Evolutionary conservation across 805 yeast genomes (phyloP).

Genomic region (Starmerella vitae): DNA sequence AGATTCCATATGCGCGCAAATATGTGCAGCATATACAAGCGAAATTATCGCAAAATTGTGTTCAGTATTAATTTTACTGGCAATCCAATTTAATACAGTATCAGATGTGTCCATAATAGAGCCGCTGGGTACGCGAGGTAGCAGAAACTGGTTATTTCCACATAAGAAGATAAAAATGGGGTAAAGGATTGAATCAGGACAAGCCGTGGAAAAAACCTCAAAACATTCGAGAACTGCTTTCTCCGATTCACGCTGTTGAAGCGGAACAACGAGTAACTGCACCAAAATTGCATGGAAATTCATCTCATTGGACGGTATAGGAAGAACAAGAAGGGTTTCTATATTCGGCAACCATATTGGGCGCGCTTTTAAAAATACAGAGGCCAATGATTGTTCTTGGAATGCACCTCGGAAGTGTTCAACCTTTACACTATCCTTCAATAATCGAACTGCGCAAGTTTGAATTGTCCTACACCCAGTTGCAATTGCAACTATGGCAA

Average conservation of each 20-base stretch:
- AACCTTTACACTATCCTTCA: slow-evolving; percentile 5
- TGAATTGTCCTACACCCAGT: slow-evolving; percentile 1
- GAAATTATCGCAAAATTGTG: slow-evolving; percentile 2
- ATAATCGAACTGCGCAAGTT: slow-evolving; percentile 1
- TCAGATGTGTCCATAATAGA: slow-evolving; percentile 1
- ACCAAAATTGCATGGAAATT: slow-evolving; percentile 12
- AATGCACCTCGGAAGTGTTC: slow-evolving; percentile 13
- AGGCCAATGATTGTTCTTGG: neutral
- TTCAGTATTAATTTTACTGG: slow-evolving; percentile 1
- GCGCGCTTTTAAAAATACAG: slow-evolving; percentile 3
- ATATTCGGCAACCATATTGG: slow-evolving; percentile 1
- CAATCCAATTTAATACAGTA: slow-evolving; percentile 4
- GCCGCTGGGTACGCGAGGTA: slow-evolving; percentile 1
- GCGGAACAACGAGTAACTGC: slow-evolving; percentile 1
- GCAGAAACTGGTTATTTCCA: slow-evolving; percentile 3
- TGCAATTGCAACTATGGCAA: slow-evolving; percentile 6
- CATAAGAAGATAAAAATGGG: slow-evolving; percentile 2
- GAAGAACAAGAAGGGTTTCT: neutral
- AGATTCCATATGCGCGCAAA: slow-evolving; percentile 1
- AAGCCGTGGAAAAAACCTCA: slow-evolving; percentile 7
- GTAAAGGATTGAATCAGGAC: slow-evolving; percentile 7
- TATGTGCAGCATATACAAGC: slow-evolving; percentile 3
- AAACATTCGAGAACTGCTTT: slow-evolving; percentile 5
- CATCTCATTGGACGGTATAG: slow-evolving; percentile 3
- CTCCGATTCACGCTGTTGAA: neutral